Percentiles rank a stretch among this genome's conserved stretches.
These are phyloP conservation scores for Diversispora eburnea DNA, from an alignment of 192 early-diverging fungal species.

Conservation along the genomic window DNA sequence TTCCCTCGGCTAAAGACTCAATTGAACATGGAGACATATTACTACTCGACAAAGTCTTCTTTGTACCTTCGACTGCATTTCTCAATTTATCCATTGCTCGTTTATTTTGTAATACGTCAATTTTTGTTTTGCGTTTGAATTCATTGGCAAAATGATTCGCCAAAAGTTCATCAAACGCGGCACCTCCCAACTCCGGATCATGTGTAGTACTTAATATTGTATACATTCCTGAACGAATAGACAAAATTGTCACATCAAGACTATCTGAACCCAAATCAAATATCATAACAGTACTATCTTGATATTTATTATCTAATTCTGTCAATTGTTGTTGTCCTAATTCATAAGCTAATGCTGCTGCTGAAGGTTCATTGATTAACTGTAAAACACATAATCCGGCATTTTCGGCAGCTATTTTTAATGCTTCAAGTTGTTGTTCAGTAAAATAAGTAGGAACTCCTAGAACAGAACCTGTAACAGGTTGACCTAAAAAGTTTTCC, in stretches of 20 bases:
- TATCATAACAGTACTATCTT: conserved; percentile 78
- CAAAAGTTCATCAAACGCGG: conserved; percentile 81
- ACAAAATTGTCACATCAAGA: conserved; percentile 77
- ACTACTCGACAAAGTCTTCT: conserved; percentile 79
- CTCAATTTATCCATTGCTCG: conserved; percentile 79
- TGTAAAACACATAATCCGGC: conserved; percentile 80
- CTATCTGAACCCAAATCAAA: conserved; percentile 86
- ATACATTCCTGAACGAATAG: conserved; percentile 78
- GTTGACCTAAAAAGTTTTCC: conserved; percentile 76
- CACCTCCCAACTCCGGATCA: conserved; percentile 76
- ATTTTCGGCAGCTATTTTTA: conserved; percentile 61
- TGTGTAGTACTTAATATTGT: conserved; percentile 74
- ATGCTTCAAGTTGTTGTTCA: conserved; percentile 62
- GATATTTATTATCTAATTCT: conserved; percentile 33
- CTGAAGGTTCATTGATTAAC: conserved; percentile 85
- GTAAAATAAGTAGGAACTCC: conserved; percentile 85
- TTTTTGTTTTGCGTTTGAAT: conserved; percentile 83
- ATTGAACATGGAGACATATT: conserved; percentile 86
- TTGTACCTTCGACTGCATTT: conserved; percentile 85
- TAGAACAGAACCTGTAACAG: conserved; percentile 79
- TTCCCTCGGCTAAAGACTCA: conserved; percentile 86
- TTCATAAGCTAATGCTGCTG: conserved; percentile 85
- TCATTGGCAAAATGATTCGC: conserved; percentile 77
- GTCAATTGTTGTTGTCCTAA: conserved; percentile 47
- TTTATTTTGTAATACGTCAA: conserved; percentile 72